Evolutionary conservation across 2,329 filamentous ascomycete genomes (phyloP).

Genomic region (Paraphoma sp.): DNA sequence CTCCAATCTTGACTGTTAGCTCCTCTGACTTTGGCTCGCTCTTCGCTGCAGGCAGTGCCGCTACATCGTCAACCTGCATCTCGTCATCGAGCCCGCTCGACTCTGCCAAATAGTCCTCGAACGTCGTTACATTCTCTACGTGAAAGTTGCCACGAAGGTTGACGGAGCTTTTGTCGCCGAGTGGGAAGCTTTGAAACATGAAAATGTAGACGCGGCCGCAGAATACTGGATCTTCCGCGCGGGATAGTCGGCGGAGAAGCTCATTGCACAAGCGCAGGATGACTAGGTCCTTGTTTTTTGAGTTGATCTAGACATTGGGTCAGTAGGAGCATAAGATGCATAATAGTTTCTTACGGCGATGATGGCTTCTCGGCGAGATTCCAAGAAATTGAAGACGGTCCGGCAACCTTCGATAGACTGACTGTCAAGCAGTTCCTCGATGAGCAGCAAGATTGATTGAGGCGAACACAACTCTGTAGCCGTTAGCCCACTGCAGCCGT

Average conservation of each 20-base stretch:
- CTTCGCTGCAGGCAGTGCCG: constrained; percentile 29
- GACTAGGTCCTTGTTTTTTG: constrained; percentile 76
- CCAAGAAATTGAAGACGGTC: constrained; percentile 91
- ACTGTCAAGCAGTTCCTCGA: constrained; percentile 94
- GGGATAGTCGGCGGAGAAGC: constrained; percentile 87
- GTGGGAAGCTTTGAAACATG: constrained; percentile 95
- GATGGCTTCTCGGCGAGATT: constrained; percentile 88
- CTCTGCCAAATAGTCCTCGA: constrained; percentile 64
- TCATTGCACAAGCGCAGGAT: constrained; percentile 97
- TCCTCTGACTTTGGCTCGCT: constrained; percentile 47
- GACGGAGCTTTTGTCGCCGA: constrained; percentile 96
- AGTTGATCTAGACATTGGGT: constrained; percentile 36
- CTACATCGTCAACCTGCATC: constrained; percentile 71
- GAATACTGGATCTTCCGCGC: constrained; percentile 95
- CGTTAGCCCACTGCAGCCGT: constrained; percentile 7
- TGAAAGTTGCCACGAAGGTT: constrained; percentile 97
- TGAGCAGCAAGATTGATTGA: constrained; percentile 83
- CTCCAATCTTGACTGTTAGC: constrained; percentile 46
- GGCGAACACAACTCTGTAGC: constrained; percentile 68
- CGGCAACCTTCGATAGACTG: constrained; percentile 93
- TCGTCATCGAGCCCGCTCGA: constrained; percentile 53
- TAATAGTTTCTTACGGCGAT: constrained; percentile 65
- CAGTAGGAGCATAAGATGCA: constrained; percentile 22
- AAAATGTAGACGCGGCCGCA: constrained; percentile 98
- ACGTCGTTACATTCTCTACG: constrained; percentile 89